A percentile compares a stretch with the other conserved stretches of the same genome.
These are phyloP conservation scores for Sanguinoderma infundibulare DNA, from an alignment of 1,284 basidiomycete genomes.

Conservation along the genomic window DNA sequence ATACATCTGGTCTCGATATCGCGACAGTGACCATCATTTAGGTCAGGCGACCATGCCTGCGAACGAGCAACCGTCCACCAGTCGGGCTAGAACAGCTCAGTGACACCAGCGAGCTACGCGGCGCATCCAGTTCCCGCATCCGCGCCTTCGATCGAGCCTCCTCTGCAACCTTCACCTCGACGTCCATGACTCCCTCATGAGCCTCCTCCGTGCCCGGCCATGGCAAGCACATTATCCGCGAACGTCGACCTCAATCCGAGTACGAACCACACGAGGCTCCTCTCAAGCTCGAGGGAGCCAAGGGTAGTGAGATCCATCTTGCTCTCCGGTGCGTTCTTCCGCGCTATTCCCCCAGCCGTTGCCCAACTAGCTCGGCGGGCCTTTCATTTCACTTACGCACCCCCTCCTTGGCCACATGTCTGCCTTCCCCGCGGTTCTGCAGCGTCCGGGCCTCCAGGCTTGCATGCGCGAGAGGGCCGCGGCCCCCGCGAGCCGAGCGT, in stretches of 20 bases:
- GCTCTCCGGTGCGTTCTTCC: constrained; percentile 27
- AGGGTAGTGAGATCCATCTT: constrained; percentile 23
- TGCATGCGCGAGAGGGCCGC: neutral
- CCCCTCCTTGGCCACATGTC: constrained; percentile 1
- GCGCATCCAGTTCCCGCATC: neutral
- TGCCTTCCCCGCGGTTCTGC: neutral
- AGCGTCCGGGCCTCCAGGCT: constrained; percentile 2
- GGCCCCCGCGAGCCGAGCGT: neutral
- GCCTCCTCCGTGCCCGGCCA: constrained; percentile 3
- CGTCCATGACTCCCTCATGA: constrained; percentile 17
- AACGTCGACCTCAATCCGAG: neutral
- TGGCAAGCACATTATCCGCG: constrained; percentile 6
- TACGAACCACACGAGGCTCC: constrained; percentile 13
- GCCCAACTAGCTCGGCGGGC: neutral
- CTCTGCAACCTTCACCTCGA: constrained; percentile 9
- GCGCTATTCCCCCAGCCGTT: constrained; percentile 7
- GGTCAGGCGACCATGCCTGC: constrained; percentile 20
- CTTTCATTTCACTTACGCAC: constrained; percentile 16
- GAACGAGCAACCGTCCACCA: constrained; percentile 1
- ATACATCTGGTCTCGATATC: too few relatives aligned
- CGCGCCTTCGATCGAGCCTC: neutral
- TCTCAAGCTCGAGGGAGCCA: constrained; percentile 12
- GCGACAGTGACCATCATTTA: constrained; percentile 11
- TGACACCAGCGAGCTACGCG: constrained; percentile 7
- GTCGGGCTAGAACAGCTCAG: constrained; percentile 16